Conservation (phyloP, 768 basidiomycete genomes). For the Macrolepiota dolichaula region DNA sequence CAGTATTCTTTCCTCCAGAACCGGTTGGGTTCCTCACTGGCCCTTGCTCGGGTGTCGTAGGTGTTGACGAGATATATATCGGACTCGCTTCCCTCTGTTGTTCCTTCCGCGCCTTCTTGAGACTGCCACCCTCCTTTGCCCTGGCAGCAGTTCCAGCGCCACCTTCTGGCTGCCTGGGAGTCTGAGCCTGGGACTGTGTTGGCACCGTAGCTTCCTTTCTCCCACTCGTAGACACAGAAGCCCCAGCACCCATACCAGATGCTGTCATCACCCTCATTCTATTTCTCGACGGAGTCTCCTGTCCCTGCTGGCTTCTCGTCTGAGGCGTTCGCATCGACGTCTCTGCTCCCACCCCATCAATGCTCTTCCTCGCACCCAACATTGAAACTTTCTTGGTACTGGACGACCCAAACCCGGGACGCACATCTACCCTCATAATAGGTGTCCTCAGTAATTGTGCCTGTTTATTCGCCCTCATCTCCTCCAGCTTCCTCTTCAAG, state of each 20-base stretch:
- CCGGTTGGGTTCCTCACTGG: not conserved
- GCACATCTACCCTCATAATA: not conserved
- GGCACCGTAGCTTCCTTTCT: not conserved
- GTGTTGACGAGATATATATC: constrained; percentile 5
- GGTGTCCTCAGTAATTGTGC: not conserved
- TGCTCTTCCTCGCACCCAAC: not conserved
- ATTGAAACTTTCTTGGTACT: not conserved
- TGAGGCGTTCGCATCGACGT: not conserved
- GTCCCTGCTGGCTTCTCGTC: not conserved
- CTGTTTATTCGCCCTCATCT: not conserved
- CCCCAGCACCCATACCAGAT: not conserved
- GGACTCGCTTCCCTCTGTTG: not conserved
- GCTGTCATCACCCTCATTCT: not conserved
- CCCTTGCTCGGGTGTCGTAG: not conserved
- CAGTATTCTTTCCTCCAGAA: not conserved
- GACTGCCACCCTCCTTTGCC: not conserved
- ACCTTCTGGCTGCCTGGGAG: not conserved
- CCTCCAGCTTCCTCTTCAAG: constrained; percentile 9
- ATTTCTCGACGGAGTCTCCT: not conserved
- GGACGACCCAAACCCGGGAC: not conserved
- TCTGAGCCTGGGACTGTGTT: not conserved
- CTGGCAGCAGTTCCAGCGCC: not conserved
- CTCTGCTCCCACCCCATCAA: not conserved
- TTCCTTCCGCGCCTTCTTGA: not conserved
- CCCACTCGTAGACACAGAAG: not conserved